A percentile compares a stretch with the other conserved stretches of the same genome.
Evolutionary conservation across 2,329 filamentous ascomycete species (phyloP).

Genomic region (Rachicladosporium sp.): DNA sequence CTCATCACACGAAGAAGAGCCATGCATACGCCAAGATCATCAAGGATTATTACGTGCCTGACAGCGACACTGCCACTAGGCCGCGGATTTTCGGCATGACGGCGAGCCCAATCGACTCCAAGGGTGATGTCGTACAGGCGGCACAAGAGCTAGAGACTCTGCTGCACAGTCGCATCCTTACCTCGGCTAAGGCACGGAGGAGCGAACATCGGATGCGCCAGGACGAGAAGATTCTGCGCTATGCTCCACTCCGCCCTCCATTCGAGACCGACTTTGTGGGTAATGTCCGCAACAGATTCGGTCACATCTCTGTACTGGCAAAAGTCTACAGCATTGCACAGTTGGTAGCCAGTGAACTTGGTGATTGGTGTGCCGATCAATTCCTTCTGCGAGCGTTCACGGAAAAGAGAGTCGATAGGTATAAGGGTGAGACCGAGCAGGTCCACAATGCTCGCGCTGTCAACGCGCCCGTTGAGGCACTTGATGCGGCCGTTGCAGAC

Average conservation of each 20-base stretch:
- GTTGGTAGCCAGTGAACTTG: slow-evolving; percentile 53
- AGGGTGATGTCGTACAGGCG: slow-evolving; percentile 57
- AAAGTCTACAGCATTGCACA: slow-evolving; percentile 48
- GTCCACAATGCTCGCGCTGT: slow-evolving; percentile 23
- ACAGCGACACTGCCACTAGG: slow-evolving; percentile 32
- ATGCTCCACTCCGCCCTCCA: slow-evolving; percentile 39
- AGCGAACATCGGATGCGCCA: neutral
- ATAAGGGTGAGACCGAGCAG: slow-evolving; percentile 14
- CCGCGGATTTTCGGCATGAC: slow-evolving; percentile 94
- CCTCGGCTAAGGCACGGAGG: slow-evolving; percentile 38
- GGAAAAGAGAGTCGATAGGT: slow-evolving; percentile 9
- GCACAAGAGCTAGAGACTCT: slow-evolving; percentile 58
- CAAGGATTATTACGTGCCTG: slow-evolving; percentile 64
- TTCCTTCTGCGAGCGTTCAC: slow-evolving; percentile 27
- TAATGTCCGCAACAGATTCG: slow-evolving; percentile 41
- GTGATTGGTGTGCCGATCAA: slow-evolving; percentile 72
- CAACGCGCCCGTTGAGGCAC: slow-evolving; percentile 21
- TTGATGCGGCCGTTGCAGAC: slow-evolving; percentile 42
- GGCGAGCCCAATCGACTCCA: slow-evolving; percentile 81
- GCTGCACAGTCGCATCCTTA: slow-evolving; percentile 73
- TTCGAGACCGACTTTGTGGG: slow-evolving; percentile 55
- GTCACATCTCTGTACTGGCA: slow-evolving; percentile 40
- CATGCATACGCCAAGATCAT: slow-evolving; percentile 85
- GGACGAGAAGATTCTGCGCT: slow-evolving; percentile 44
- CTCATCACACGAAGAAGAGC: slow-evolving; percentile 88